Conservation (phyloP, 768 basidiomycete species). For the Hygrophorus russula region DNA sequence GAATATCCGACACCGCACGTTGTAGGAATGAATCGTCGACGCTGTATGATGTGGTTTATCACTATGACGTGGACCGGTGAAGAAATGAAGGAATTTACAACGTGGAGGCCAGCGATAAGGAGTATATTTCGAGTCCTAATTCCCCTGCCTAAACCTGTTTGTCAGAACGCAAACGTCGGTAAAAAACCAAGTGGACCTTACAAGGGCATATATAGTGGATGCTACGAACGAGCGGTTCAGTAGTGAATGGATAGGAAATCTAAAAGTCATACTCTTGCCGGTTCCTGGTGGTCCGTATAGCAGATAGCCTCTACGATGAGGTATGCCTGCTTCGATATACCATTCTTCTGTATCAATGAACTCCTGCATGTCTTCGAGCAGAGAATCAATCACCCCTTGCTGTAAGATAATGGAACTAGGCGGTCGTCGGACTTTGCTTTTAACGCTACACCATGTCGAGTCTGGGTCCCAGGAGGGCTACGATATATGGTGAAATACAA, state of each 20-base stretch:
- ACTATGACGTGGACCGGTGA: neutral
- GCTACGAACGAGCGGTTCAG: slow-evolving; percentile 30
- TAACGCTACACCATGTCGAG: slow-evolving; percentile 32
- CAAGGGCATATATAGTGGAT: slow-evolving; percentile 44
- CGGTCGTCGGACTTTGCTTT: slow-evolving; percentile 38
- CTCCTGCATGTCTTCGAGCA: slow-evolving; percentile 40
- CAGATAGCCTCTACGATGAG: slow-evolving; percentile 45
- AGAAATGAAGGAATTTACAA: slow-evolving; percentile 23
- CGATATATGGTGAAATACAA: slow-evolving; percentile 1
- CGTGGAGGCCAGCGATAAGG: slow-evolving; percentile 36
- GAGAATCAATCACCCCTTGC: slow-evolving; percentile 30
- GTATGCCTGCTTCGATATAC: slow-evolving; percentile 47
- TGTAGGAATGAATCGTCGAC: slow-evolving; percentile 41
- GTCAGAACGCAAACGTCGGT: neutral
- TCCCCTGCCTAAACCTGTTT: slow-evolving; percentile 34
- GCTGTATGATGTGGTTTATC: slow-evolving; percentile 14
- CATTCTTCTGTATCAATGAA: slow-evolving; percentile 45
- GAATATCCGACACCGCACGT: slow-evolving; percentile 32
- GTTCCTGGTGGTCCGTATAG: slow-evolving; percentile 52
- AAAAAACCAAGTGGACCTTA: slow-evolving; percentile 9
- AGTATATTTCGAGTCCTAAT: slow-evolving; percentile 77
- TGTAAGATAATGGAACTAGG: slow-evolving; percentile 42
- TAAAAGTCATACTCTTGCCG: slow-evolving; percentile 48
- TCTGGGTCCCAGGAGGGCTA: slow-evolving; percentile 26
- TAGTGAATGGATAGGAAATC: slow-evolving; percentile 1